These are phyloP conservation scores for Citeromyces matritensis DNA, from an alignment of 805 yeast genomes.

Conservation along the genomic window DNA sequence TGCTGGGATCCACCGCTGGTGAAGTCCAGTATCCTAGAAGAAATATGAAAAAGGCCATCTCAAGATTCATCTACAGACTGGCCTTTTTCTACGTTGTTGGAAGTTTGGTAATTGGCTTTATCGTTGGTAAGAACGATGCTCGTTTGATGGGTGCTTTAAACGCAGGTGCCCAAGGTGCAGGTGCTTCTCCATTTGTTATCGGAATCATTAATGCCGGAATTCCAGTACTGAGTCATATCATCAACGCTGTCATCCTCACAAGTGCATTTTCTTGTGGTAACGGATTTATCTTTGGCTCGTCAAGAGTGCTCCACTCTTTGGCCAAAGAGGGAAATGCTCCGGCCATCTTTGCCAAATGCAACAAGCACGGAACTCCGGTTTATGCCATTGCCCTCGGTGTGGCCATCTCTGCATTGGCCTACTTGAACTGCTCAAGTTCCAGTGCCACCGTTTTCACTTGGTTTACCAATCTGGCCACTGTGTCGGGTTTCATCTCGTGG, in stretches of 20 bases:
- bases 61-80: slow-evolving; percentile 45
- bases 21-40: slow-evolving; percentile 46
- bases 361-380: slow-evolving; percentile 42
- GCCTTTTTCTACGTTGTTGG: slow-evolving; percentile 44
- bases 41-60: slow-evolving; percentile 47
- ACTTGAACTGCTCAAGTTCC: slow-evolving; percentile 36
- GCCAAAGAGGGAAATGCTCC: slow-evolving; percentile 52
- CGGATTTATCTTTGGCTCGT: slow-evolving; percentile 35
- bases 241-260: slow-evolving; percentile 56
- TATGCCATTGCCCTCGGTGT: slow-evolving; percentile 25
- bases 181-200: slow-evolving; percentile 61
- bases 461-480: slow-evolving; percentile 51
- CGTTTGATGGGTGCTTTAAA: too few species aligned
- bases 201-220: slow-evolving; percentile 55
- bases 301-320: slow-evolving; percentile 37
- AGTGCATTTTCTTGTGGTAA: slow-evolving; percentile 40
- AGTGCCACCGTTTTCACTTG: slow-evolving; percentile 43
- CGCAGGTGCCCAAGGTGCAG: slow-evolving; percentile 34
- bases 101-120: slow-evolving; percentile 41
- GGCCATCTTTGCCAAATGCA: slow-evolving; percentile 27
- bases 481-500: slow-evolving; percentile 55
- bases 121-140: slow-evolving; percentile 38
- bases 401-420: slow-evolving; percentile 29
- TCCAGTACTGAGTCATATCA: slow-evolving; percentile 47
- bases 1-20: slow-evolving; percentile 41